Evolutionary conservation across 192 early-diverging fungal genomes (phyloP).

Genomic region (Entomortierella parvispora): DNA sequence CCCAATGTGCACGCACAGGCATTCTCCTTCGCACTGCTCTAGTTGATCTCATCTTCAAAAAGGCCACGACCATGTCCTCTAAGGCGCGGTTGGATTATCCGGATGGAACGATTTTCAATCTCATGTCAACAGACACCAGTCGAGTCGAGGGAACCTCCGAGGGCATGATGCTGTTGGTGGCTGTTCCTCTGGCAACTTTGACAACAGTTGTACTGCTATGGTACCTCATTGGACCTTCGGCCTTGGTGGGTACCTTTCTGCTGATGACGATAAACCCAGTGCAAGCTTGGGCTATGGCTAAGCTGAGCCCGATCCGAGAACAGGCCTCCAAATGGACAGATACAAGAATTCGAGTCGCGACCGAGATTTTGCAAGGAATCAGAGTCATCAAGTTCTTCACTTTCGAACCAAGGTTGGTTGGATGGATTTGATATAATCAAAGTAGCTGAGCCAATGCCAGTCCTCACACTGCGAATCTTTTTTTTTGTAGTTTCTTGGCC

Average conservation of each 20-base stretch:
- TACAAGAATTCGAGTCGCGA: slow-evolving; percentile 56
- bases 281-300: slow-evolving; percentile 73
- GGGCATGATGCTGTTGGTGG: slow-evolving; percentile 54
- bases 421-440: background rate
- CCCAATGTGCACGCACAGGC: background rate
- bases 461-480: too few relatives aligned
- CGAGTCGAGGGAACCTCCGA: slow-evolving; percentile 16
- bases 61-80: slow-evolving; percentile 29
- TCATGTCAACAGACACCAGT: slow-evolving; percentile 56
- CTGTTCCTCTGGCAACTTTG: slow-evolving; percentile 67
- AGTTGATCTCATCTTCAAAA: slow-evolving; percentile 30
- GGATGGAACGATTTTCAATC: slow-evolving; percentile 56
- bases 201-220: slow-evolving; percentile 75
- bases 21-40: slow-evolving; percentile 10
- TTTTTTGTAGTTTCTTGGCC: slow-evolving; percentile 35
- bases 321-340: slow-evolving; percentile 55
- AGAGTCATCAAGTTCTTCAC: slow-evolving; percentile 75
- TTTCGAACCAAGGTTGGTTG: slow-evolving; percentile 55
- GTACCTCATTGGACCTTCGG: slow-evolving; percentile 79
- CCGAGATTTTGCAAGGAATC: slow-evolving; percentile 66
- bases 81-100: slow-evolving; percentile 35
- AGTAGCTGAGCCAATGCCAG: too few relatives aligned
- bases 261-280: slow-evolving; percentile 62
- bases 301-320: slow-evolving; percentile 77
- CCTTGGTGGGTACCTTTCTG: slow-evolving; percentile 76